phyloP scores from a whole-genome alignment of 2,329 filamentous ascomycete species.

The Pseudogymnoascus destructans region DNA sequence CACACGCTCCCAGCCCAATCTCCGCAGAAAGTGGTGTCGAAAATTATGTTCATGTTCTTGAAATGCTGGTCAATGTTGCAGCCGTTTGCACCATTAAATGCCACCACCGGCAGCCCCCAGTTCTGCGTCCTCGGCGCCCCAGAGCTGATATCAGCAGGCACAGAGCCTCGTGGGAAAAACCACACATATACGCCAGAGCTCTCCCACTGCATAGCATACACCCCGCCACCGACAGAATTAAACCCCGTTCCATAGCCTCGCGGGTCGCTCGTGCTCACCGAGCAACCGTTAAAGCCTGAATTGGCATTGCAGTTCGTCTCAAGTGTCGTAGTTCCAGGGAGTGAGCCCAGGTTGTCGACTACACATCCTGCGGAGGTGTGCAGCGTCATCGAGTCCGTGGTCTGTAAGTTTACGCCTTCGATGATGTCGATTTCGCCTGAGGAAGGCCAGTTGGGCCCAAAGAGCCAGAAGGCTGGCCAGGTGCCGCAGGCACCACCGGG shows the following conservation, averaged over 20 bases:
- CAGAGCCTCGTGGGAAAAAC: slow-evolving; percentile 55
- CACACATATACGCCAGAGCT: slow-evolving; percentile 55
- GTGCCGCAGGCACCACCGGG: slow-evolving; percentile 55
- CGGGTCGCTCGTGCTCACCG: slow-evolving; percentile 27
- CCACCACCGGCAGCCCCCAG: slow-evolving; percentile 58
- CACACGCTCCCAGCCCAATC: slow-evolving; percentile 47
- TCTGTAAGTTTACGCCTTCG: slow-evolving; percentile 52
- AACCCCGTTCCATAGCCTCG: slow-evolving; percentile 50
- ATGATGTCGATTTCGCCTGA: slow-evolving; percentile 58
- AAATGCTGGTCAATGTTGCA: slow-evolving; percentile 59
- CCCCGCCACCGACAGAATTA: slow-evolving; percentile 52
- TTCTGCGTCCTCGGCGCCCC: slow-evolving; percentile 43
- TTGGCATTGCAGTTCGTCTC: slow-evolving; percentile 33
- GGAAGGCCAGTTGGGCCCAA: slow-evolving; percentile 44
- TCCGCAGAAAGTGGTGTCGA: slow-evolving; percentile 68
- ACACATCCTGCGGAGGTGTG: slow-evolving; percentile 41
- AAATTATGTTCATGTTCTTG: slow-evolving; percentile 54
- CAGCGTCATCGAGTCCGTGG: slow-evolving; percentile 46
- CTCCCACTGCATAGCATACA: slow-evolving; percentile 63
- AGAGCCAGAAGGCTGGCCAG: slow-evolving; percentile 59
- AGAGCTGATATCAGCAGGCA: slow-evolving; percentile 51
- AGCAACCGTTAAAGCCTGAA: slow-evolving; percentile 31
- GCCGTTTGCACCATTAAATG: slow-evolving; percentile 45
- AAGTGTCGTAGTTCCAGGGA: slow-evolving; percentile 29
- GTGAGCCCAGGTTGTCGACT: slow-evolving; percentile 29